Percentiles rank a stretch among this genome's conserved stretches.
Evolutionary conservation across 2,329 filamentous ascomycete genomes (phyloP).

Genomic region (Diplodia intermedia): DNA sequence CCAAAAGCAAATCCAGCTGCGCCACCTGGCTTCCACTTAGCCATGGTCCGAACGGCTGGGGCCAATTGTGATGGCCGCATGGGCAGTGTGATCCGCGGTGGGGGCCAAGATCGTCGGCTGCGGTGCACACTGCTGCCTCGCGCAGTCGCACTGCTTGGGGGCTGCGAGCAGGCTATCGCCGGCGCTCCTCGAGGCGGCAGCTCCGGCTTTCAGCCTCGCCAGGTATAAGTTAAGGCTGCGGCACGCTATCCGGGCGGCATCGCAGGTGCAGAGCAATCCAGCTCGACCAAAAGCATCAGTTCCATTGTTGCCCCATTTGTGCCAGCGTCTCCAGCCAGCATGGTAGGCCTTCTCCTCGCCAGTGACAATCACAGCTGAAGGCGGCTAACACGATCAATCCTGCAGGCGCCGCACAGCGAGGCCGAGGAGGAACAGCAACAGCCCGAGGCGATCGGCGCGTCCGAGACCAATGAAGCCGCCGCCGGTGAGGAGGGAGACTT

Average conservation of each 20-base stretch:
- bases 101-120: constrained; percentile 6
- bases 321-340: not conserved
- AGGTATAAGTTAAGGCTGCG: constrained; percentile 12
- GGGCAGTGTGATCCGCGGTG: not conserved
- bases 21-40: not conserved
- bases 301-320: not conserved
- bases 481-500: not conserved
- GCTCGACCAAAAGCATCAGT: too few species aligned
- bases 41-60: not conserved
- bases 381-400: constrained; percentile 11
- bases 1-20: not conserved
- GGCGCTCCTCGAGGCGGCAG: not conserved
- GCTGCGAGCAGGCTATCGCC: not conserved
- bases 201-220: constrained; percentile 14
- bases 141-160: constrained; percentile 10
- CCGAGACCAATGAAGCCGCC: not conserved
- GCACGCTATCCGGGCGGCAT: constrained; percentile 6
- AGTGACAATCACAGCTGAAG: not conserved
- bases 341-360: not conserved
- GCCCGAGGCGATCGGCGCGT: not conserved
- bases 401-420: constrained; percentile 13
- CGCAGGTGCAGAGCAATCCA: not conserved
- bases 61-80: not conserved
- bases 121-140: constrained; percentile 7
- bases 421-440: constrained; percentile 1